Conservation (phyloP, 2,329 filamentous ascomycete genomes). For the Scedosporium aurantiacum region DNA sequence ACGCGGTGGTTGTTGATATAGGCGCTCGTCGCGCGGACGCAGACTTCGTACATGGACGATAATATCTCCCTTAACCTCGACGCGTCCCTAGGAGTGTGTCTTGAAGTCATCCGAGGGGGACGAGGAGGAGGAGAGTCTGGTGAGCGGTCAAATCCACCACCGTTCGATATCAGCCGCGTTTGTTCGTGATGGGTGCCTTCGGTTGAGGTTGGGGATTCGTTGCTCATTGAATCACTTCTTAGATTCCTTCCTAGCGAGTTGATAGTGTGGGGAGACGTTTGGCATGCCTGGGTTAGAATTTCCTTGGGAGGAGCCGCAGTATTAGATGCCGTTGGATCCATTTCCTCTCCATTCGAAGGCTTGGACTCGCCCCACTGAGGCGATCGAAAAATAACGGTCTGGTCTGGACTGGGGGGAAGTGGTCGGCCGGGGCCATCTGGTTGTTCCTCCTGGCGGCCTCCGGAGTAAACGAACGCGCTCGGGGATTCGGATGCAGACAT, state of each 20-base stretch:
- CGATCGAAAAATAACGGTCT: background rate
- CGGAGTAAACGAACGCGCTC: background rate
- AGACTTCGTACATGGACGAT: constrained; percentile 13
- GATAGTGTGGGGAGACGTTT: too few relatives aligned
- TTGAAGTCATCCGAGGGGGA: background rate
- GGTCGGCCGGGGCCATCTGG: too few relatives aligned
- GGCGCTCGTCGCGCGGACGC: constrained; percentile 13
- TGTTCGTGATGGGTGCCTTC: too few relatives aligned
- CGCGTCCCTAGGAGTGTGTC: background rate
- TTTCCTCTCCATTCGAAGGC: too few relatives aligned
- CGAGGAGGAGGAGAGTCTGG: background rate
- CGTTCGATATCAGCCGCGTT: too few relatives aligned
- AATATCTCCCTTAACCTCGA: background rate
- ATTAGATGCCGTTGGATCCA: too few relatives aligned
- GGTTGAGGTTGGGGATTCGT: too few relatives aligned
- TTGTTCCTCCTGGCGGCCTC: background rate
- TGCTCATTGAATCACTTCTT: too few relatives aligned
- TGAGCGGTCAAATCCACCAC: too few relatives aligned
- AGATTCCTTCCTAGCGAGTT: too few relatives aligned
- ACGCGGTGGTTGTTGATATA: constrained; percentile 13
- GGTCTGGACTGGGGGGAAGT: background rate
- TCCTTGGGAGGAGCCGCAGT: too few relatives aligned
- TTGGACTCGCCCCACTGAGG: background rate
- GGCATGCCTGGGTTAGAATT: too few relatives aligned
- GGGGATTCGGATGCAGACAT: background rate